phyloP scores from a whole-genome alignment of 805 yeast genomes.

The Teunomyces cretensis region DNA sequence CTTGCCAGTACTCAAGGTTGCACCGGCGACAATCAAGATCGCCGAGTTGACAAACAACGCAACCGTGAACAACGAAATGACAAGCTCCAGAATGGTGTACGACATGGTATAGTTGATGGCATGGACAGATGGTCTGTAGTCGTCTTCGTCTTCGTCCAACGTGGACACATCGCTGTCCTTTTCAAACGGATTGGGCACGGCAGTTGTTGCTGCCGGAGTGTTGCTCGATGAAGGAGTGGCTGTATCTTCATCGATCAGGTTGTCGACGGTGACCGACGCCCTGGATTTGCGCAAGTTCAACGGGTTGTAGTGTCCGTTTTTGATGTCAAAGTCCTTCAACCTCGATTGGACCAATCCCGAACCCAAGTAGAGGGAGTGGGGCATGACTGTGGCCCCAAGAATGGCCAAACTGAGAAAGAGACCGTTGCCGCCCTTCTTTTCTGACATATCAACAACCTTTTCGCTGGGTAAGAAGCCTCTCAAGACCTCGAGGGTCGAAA shows the following conservation, averaged over 20 bases:
- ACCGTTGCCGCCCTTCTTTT: conserved; percentile 45
- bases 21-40: conserved; percentile 87
- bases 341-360: conserved; percentile 87
- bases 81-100: conserved; percentile 78
- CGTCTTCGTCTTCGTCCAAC: conserved; percentile 33
- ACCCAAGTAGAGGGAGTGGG: conserved; percentile 82
- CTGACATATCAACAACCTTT: conserved; percentile 31
- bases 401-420: conserved; percentile 78
- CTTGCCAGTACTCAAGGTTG: conserved; percentile 59
- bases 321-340: conserved; percentile 67
- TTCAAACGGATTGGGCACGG: conserved; percentile 9
- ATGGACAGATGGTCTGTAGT: conserved; percentile 70
- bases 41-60: conserved; percentile 93
- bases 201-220: conserved; percentile 4
- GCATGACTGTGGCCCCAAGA: conserved; percentile 94
- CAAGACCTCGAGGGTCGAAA: conserved; percentile 52
- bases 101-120: conserved; percentile 80
- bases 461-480: conserved; percentile 61
- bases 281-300: not conserved
- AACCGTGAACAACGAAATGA: conserved; percentile 77
- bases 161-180: conserved; percentile 8
- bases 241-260: not conserved
- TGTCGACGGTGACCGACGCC: not conserved
- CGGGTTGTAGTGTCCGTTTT: conserved; percentile 53
- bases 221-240: not conserved